These are phyloP conservation scores for Gymnopus androsaceus DNA, from an alignment of 1,284 basidiomycete species.

Conservation along the genomic window DNA sequence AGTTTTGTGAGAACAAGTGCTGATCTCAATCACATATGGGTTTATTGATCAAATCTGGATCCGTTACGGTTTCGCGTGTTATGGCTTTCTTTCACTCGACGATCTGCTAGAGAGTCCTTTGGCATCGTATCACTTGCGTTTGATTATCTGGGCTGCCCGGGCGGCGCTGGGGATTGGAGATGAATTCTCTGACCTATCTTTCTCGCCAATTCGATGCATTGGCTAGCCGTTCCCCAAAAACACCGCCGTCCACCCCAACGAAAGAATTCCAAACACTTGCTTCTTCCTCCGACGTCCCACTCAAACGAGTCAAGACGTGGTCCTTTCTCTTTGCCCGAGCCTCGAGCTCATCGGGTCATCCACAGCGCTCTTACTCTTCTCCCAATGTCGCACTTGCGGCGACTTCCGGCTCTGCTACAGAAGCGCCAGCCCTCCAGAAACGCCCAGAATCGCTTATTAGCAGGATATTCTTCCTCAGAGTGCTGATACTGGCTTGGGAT, in stretches of 20 bases:
- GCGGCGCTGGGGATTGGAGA: slow-evolving; percentile 28
- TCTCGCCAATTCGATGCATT: slow-evolving; percentile 71
- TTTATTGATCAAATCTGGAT: background rate
- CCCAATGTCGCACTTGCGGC: slow-evolving; percentile 26
- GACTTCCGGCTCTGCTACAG: slow-evolving; percentile 27
- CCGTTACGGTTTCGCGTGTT: slow-evolving; percentile 5
- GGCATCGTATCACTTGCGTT: background rate
- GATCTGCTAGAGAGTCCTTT: background rate
- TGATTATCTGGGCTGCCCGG: background rate
- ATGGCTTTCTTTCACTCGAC: background rate
- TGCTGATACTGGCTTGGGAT: slow-evolving; percentile 54
- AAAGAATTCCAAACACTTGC: slow-evolving; percentile 30
- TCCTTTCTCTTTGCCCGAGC: slow-evolving; percentile 50
- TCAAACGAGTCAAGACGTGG: slow-evolving; percentile 59
- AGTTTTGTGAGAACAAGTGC: background rate
- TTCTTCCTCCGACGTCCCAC: slow-evolving; percentile 25
- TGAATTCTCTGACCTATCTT: slow-evolving; percentile 73
- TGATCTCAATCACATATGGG: no score
- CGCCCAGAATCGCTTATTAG: slow-evolving; percentile 39
- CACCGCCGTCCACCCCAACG: slow-evolving; percentile 53
- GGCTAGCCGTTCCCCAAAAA: slow-evolving; percentile 46
- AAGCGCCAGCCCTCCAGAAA: slow-evolving; percentile 28
- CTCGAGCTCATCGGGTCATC: slow-evolving; percentile 16
- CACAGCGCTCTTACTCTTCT: slow-evolving; percentile 13
- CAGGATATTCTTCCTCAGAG: slow-evolving; percentile 53